Percentiles rank a stretch among this genome's conserved stretches.
These are phyloP conservation scores for Breviolum minutum DNA, from an alignment of 73 alveolate species.

Conservation along the genomic window DNA sequence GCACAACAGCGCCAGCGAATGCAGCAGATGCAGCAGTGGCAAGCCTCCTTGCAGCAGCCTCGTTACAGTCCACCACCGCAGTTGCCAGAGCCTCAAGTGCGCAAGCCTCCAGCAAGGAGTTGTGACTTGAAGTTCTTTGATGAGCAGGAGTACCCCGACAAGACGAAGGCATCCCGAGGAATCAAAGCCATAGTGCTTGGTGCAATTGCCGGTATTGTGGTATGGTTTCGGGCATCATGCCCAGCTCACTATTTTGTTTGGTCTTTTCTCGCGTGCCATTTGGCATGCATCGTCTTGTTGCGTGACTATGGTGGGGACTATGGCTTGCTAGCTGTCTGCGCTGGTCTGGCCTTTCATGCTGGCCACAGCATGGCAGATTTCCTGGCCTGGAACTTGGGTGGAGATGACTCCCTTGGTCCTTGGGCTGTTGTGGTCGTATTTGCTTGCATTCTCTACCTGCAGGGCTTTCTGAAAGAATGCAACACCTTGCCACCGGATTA, in stretches of 20 bases:
- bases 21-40: constrained; percentile 76
- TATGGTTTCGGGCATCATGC: not conserved
- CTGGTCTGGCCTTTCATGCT: constrained; percentile 36
- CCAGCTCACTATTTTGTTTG: constrained; percentile 51
- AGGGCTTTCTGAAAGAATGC: constrained; percentile 49
- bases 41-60: constrained; percentile 36
- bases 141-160: constrained; percentile 54
- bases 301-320: constrained; percentile 63
- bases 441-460: constrained; percentile 66
- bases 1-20: constrained; percentile 65
- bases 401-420: constrained; percentile 69
- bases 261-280: constrained; percentile 72
- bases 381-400: constrained; percentile 14
- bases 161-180: constrained; percentile 67
- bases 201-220: not conserved
- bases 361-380: constrained; percentile 46
- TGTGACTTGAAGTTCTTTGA: constrained; percentile 3
- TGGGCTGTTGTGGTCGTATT: constrained; percentile 62
- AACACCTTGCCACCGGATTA: constrained; percentile 79
- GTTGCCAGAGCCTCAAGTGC: constrained; percentile 26
- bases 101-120: not conserved
- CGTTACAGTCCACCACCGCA: constrained; percentile 55
- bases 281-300: constrained; percentile 30
- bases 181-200: constrained; percentile 16
- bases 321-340: constrained; percentile 30